A percentile compares a stretch with the other conserved stretches of the same genome.
Conservation (phyloP, 2,329 filamentous ascomycete species). For the Talaromyces rugulosus region DNA sequence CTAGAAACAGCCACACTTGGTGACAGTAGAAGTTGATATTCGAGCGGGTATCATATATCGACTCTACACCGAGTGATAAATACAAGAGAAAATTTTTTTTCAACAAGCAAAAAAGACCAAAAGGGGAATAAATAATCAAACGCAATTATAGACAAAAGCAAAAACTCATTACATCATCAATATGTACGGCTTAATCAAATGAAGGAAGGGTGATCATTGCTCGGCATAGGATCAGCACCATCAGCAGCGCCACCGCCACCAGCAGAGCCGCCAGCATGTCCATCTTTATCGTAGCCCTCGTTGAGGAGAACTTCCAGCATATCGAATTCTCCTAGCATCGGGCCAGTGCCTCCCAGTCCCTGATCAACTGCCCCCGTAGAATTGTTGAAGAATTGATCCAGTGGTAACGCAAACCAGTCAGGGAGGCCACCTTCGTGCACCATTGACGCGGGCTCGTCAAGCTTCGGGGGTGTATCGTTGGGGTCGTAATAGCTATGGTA, state of each 20-base stretch:
- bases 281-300: conserved; percentile 22
- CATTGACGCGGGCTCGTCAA: conserved; percentile 16
- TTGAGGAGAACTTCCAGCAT: conserved; percentile 46
- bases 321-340: conserved; percentile 55
- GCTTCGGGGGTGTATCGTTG: conserved; percentile 25
- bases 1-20: not conserved
- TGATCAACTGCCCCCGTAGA: conserved; percentile 44
- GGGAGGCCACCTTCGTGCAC: conserved; percentile 30
- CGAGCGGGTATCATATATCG: not conserved
- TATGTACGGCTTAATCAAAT: conserved; percentile 1
- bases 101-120: too few relatives aligned
- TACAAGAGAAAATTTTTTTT: too few relatives aligned
- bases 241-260: conserved; percentile 1
- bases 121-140: not conserved
- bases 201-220: conserved; percentile 8
- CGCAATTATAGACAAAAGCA: not conserved
- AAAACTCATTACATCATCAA: not conserved
- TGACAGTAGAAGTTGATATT: not conserved
- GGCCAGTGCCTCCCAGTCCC: conserved; percentile 57
- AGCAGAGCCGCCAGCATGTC: not conserved
- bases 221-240: not conserved
- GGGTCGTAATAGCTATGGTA: conserved; percentile 43
- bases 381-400: conserved; percentile 56
- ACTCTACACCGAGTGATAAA: not conserved
- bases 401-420: conserved; percentile 60